Percentiles rank a stretch among this genome's conserved stretches.
phyloP scores from a whole-genome alignment of 2,329 filamentous ascomycete species.

The Diaporthe australafricana region DNA sequence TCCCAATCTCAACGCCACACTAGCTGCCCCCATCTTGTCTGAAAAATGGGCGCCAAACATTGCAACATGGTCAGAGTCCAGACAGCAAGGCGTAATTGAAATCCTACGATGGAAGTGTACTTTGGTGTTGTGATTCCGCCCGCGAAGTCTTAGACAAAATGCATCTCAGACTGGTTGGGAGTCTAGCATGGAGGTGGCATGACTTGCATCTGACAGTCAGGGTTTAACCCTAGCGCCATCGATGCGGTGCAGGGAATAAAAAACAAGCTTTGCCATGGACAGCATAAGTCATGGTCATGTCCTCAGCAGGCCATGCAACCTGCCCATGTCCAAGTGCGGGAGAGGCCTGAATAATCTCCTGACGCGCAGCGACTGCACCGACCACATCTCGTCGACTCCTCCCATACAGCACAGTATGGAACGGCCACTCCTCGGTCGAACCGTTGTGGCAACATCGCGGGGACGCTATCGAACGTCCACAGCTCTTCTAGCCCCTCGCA shows the following conservation, averaged over 20 bases:
- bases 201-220: too few species aligned
- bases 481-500: slow-evolving; percentile 6
- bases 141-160: too few species aligned
- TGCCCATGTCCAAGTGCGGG: too few species aligned
- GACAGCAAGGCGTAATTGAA: too few species aligned
- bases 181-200: too few species aligned
- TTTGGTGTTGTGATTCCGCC: too few species aligned
- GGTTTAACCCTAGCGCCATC: too few species aligned
- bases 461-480: slow-evolving; percentile 17
- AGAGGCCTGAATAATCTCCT: not conserved
- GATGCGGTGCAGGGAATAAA: too few species aligned
- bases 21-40: not conserved
- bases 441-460: slow-evolving; percentile 25
- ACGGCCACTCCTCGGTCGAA: not conserved
- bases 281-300: too few species aligned
- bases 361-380: not conserved
- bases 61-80: not conserved
- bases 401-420: not conserved
- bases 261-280: too few species aligned
- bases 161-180: too few species aligned
- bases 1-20: not conserved
- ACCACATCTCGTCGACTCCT: not conserved
- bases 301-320: too few species aligned
- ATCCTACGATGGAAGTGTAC: not conserved
- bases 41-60: not conserved